These are phyloP conservation scores for Candida labiduridarum DNA, from an alignment of 1,139 yeast genomes.

Conservation along the genomic window DNA sequence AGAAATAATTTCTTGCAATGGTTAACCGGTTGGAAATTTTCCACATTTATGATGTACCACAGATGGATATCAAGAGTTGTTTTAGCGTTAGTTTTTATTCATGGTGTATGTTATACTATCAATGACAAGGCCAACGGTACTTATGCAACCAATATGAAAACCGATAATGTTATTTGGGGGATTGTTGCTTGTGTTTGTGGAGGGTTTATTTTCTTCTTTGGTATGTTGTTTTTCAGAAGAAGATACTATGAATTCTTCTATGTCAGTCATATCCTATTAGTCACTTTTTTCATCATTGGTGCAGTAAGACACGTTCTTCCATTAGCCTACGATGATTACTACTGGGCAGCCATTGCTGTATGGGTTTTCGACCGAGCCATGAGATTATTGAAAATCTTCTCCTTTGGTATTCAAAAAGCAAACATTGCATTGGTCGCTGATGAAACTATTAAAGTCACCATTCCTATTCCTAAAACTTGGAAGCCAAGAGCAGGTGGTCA, in stretches of 20 bases:
- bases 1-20: conserved; percentile 35
- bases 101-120: conserved; percentile 25
- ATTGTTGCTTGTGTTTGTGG: conserved; percentile 37
- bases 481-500: conserved; percentile 48
- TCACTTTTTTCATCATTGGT: conserved; percentile 38
- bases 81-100: conserved; percentile 26
- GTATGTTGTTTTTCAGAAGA: conserved; percentile 38
- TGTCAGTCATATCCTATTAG: conserved; percentile 38
- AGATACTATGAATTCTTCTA: conserved; percentile 43
- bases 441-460: conserved; percentile 41
- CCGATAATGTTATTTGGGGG: conserved; percentile 50
- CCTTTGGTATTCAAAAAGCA: conserved; percentile 41
- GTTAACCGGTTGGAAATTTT: conserved; percentile 32
- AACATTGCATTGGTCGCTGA: conserved; percentile 33
- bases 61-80: conserved; percentile 33
- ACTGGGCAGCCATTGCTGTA: conserved; percentile 38
- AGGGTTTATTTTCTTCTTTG: conserved; percentile 34
- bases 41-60: conserved; percentile 32
- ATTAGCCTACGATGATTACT: conserved; percentile 37
- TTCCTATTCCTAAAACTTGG: conserved; percentile 43
- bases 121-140: conserved; percentile 13
- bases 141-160: conserved; percentile 18
- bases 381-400: conserved; percentile 29
- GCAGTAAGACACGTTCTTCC: conserved; percentile 38
- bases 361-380: conserved; percentile 45